Percentiles rank a stretch among this genome's conserved stretches.
These are phyloP conservation scores for Parascedosporium putredinis DNA, from an alignment of 2,329 filamentous ascomycete species.

Conservation along the genomic window DNA sequence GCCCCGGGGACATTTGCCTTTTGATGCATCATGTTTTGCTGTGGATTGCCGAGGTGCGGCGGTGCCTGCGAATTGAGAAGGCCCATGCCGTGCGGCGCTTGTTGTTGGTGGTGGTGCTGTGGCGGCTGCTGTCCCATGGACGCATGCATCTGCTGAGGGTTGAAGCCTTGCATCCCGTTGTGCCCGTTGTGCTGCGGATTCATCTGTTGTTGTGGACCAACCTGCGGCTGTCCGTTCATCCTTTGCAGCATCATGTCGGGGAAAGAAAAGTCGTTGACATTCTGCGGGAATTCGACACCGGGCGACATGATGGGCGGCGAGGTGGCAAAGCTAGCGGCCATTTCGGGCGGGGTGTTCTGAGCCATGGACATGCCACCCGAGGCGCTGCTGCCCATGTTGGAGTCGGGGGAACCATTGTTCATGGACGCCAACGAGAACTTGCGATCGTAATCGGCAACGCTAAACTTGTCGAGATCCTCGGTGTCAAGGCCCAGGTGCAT, in stretches of 20 bases:
- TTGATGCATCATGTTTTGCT: not conserved
- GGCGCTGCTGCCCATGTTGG: slow-evolving; percentile 17
- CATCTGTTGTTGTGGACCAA: slow-evolving; percentile 17
- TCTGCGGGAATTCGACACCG: slow-evolving; percentile 36
- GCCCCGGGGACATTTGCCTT: not conserved
- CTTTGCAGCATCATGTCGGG: slow-evolving; percentile 45
- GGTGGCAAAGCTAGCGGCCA: slow-evolving; percentile 40
- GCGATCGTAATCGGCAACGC: slow-evolving; percentile 31
- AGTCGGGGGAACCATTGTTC: slow-evolving; percentile 24
- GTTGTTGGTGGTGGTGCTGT: too few species aligned
- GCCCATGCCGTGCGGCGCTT: slow-evolving; percentile 1
- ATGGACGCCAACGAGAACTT: slow-evolving; percentile 25
- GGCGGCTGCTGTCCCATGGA: slow-evolving; percentile 9
- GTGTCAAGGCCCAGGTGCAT: slow-evolving; percentile 33
- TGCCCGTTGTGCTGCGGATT: slow-evolving; percentile 13
- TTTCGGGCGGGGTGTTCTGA: slow-evolving; percentile 16
- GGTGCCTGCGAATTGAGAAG: slow-evolving; percentile 18
- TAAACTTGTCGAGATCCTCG: slow-evolving; percentile 36
- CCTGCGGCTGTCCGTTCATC: slow-evolving; percentile 25
- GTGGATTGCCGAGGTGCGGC: slow-evolving; percentile 21
- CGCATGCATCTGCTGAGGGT: slow-evolving; percentile 15
- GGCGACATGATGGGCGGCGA: slow-evolving; percentile 46
- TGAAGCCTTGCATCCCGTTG: slow-evolving; percentile 9
- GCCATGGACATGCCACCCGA: slow-evolving; percentile 18
- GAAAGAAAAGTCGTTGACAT: slow-evolving; percentile 34